Evolutionary conservation across 768 basidiomycete genomes (phyloP), one percentile per base, ranked within the genome.

Genomic region (Lyophyllum atratum): DNA sequence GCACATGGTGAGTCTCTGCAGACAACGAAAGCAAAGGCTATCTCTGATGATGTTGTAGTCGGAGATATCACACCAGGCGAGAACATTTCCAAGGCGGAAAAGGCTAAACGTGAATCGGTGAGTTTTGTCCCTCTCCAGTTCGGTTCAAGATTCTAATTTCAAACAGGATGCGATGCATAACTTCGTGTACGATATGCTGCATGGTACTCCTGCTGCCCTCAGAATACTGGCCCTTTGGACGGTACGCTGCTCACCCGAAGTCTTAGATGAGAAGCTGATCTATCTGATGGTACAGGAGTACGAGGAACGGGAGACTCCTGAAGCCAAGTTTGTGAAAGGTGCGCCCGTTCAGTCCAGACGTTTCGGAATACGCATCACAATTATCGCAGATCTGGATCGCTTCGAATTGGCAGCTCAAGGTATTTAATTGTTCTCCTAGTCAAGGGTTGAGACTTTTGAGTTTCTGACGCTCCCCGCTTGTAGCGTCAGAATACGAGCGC

Each of bases 51-150:
- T 29, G 37, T 3, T 9, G 34, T 66, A 87, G 96, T 98, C 5
- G 96, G 96, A 4, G 96, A 98, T 67, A 98, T 98, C 56, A 82
- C 94, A 0, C 96, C 96, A 0, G 80, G 85, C 21, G 95, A 98
- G 68, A 89, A 91, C 0, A 88, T 99, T 14, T 72, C 90, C 0
- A 91, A 92, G 64, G 78, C 79, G 2, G 89, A 92, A 67, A 99
- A 99, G 73, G 80, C 78, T 39, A 76, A 81, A 9, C 77, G 92
- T 12, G 94, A 96, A 76, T 76, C 80, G 34, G 92, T 89, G 31
- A 26, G 83, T 61, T 8, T 19, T 4, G 42, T 11, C 8, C 45
- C 14, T 22, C 46, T 39, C 12, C 21, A 10, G 24, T 10, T 4
- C 12, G 0, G 37, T 22, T 34, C 21, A 29, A 21, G n/a, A 55